Conservation (phyloP, 73 alveolate genomes). For the Paramecium caudatum region DNA sequence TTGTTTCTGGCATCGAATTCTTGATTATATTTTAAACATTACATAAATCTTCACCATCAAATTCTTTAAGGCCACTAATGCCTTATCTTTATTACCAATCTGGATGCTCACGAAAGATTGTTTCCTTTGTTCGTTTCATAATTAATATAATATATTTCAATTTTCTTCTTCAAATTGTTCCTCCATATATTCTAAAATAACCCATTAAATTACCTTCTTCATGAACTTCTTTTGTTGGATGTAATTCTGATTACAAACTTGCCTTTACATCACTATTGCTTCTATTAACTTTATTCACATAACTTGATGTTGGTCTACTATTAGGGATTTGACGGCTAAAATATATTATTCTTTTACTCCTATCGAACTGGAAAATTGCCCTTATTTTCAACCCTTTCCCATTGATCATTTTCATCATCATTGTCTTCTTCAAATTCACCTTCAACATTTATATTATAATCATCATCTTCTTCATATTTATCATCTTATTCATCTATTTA, state of each 20-base stretch:
- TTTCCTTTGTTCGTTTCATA: constrained; percentile 66
- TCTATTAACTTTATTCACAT: constrained; percentile 53
- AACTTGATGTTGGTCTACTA: constrained; percentile 69
- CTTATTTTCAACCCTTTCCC: constrained; percentile 56
- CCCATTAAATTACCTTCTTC: constrained; percentile 27
- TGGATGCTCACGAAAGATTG: constrained; percentile 36
- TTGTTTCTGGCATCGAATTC: constrained; percentile 56
- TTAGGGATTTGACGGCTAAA: constrained; percentile 64
- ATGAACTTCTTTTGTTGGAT: constrained; percentile 21
- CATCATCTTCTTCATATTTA: constrained; percentile 53
- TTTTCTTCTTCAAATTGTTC: constrained; percentile 62
- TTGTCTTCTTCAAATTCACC: constrained; percentile 63
- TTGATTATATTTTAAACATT: not conserved
- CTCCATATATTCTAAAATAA: constrained; percentile 14
- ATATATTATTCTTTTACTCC: not conserved
- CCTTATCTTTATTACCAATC: constrained; percentile 58
- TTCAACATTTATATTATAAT: constrained; percentile 50
- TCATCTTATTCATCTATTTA: constrained; percentile 31
- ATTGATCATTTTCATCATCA: constrained; percentile 62
- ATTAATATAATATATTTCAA: constrained; percentile 6
- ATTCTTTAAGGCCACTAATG: constrained; percentile 16
- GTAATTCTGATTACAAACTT: constrained; percentile 5
- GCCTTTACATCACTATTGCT: constrained; percentile 22
- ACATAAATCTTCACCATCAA: constrained; percentile 72
- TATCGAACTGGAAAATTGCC: constrained; percentile 65